A percentile compares a stretch with the other conserved stretches of the same genome.
These are phyloP conservation scores for Vanrija sp. DNA, from an alignment of 1,284 basidiomycete species.

Conservation along the genomic window DNA sequence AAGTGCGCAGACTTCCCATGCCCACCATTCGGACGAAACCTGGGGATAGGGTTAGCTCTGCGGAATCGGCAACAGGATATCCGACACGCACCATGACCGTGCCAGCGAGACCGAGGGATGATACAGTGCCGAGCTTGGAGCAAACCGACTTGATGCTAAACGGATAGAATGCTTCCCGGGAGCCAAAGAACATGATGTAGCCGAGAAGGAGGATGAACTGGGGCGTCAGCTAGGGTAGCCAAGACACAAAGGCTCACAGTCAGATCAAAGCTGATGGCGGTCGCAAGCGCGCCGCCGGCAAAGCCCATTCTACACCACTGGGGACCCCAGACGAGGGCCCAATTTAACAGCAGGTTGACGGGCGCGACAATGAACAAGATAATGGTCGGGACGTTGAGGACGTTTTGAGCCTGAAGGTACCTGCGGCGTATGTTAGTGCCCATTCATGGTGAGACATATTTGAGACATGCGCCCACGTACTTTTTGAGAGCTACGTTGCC, in stretches of 20 bases:
- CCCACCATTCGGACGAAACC: slow-evolving; percentile 53
- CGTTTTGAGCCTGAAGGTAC: slow-evolving; percentile 83
- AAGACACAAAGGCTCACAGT: slow-evolving; percentile 53
- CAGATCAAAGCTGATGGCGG: slow-evolving; percentile 81
- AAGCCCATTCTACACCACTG: slow-evolving; percentile 74
- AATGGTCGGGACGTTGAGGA: slow-evolving; percentile 82
- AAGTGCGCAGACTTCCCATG: slow-evolving; percentile 48
- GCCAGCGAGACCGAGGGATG: slow-evolving; percentile 71
- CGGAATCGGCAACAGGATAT: slow-evolving; percentile 4
- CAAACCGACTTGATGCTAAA: slow-evolving; percentile 61
- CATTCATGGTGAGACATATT: slow-evolving; percentile 5
- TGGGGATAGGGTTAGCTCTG: slow-evolving; percentile 16
- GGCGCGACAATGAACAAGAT: slow-evolving; percentile 82
- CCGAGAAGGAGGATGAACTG: slow-evolving; percentile 54
- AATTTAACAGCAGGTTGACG: slow-evolving; percentile 78
- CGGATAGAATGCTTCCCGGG: slow-evolving; percentile 80
- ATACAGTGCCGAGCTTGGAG: slow-evolving; percentile 66
- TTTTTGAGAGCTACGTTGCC: slow-evolving; percentile 38
- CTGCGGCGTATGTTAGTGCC: slow-evolving; percentile 46
- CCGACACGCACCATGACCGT: slow-evolving; percentile 55
- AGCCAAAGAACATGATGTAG: slow-evolving; percentile 73
- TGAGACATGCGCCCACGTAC: slow-evolving; percentile 19
- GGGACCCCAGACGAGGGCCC: slow-evolving; percentile 83
- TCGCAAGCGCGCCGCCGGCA: slow-evolving; percentile 87
- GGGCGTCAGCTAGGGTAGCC: slow-evolving; percentile 23